Base-by-base conservation (phyloP, 164 flowering plant species). In the Pachysandra terminalis region DNA sequence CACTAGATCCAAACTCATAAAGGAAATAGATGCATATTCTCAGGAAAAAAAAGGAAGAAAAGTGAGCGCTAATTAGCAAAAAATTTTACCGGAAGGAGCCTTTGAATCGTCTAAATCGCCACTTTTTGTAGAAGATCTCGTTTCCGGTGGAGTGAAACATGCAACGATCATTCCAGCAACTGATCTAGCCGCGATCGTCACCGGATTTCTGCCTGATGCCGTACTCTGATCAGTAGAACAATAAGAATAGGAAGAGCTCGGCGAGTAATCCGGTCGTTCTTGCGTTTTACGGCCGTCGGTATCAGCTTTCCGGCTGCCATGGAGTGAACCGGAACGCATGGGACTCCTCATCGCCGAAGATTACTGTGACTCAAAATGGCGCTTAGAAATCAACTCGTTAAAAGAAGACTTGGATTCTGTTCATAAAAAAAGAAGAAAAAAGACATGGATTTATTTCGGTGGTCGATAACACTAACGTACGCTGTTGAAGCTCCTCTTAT, bases 81-180 rank as follows among this genome's bases (percentile, higher is more conserved):
- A n/a, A 9, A 1, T 19, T 12, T 69, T 76, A 83, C 85, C 82
- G 51, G 80, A 69, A 59, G 74, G 62, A 74, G 78, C 19, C 40
- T 28, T 73, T 48, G 70, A 77, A 61, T 77, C 84, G 23, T 63
- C 73, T 12, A 77, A 71, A 22, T 59, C 69, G 12, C 52, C 68
- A 5, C 63, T 40, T 16, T 35, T 53, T 41, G 65, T 28, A 24
- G 78, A 56, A 9, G 25, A 41, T 55, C 48, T 71, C 7, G 63
- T 22, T 48, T 83, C 87, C n/a, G 91, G 92, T 10, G 90, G 93
- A 54, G 90, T 71, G 63, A 90, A 86, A 66, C 96, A 90, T 0
- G 79, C 68, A 5, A 73, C 70, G 41, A 90, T 56, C 19, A 68
- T 76, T 19, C 83, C 93, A 35, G 82, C 83, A 59, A 90, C 59